Base-by-base conservation (phyloP, 2,329 filamentous ascomycete genomes). In the Tolypocladium ophioglossoides region DNA sequence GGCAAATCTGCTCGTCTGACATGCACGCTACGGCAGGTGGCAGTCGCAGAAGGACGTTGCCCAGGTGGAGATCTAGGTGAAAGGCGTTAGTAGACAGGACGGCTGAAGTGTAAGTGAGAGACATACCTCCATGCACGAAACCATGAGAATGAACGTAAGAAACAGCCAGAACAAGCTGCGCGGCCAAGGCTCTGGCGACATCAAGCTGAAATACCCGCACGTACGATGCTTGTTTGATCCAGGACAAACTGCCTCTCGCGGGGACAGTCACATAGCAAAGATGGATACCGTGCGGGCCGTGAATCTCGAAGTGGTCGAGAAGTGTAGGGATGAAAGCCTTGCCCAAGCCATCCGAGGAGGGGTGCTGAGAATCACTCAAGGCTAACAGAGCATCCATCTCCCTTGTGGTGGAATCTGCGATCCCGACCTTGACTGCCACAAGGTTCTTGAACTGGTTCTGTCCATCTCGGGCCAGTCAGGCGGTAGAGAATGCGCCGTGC, bases 51-150 rank as follows among this genome's bases (percentile, higher is more conserved):
- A n/a, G n/a, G n/a, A n/a, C n/a, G n/a, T n/a, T n/a, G n/a, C n/a
- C n/a, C n/a, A n/a, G n/a, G n/a, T n/a, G n/a, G n/a, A n/a, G n/a
- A n/a, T n/a, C n/a, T n/a, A n/a, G n/a, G n/a, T n/a, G n/a, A n/a
- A n/a, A n/a, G n/a, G n/a, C n/a, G n/a, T n/a, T n/a, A n/a, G n/a
- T n/a, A n/a, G n/a, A n/a, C n/a, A n/a, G n/a, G n/a, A n/a, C n/a
- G n/a, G n/a, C n/a, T n/a, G n/a, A n/a, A n/a, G n/a, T n/a, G n/a
- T n/a, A n/a, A n/a, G n/a, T n/a, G n/a, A n/a, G n/a, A n/a, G n/a
- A n/a, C n/a, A n/a, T n/a, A n/a, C n/a, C n/a, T n/a, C n/a, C 66
- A 56, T 72, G 68, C 32, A 64, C 65, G 44, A 62, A 63, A 10
- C 65, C 66, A 20, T 54, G 55, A 2, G 56, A 34, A 52, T 69